Conservation (phyloP, 805 yeast species). For the Wickerhamiella nectarea region DNA sequence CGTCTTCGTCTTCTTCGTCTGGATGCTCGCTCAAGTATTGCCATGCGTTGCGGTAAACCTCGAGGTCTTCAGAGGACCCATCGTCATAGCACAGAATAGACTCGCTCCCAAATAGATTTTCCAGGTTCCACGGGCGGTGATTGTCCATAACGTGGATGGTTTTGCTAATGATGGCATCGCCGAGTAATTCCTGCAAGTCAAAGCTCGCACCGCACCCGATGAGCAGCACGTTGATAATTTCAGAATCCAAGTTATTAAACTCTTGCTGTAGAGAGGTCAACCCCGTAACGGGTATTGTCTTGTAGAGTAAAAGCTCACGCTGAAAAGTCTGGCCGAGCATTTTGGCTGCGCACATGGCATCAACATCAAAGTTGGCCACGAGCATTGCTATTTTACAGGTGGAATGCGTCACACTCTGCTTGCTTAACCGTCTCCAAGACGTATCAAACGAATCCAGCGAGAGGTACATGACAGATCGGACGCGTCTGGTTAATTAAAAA, state of each 20-base stretch:
- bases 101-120: slow-evolving; percentile 75
- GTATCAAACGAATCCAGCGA: slow-evolving; percentile 52
- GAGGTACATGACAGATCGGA: slow-evolving; percentile 46
- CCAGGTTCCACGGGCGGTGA: slow-evolving; percentile 92
- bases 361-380: slow-evolving; percentile 82
- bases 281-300: slow-evolving; percentile 86
- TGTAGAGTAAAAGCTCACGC: slow-evolving; percentile 73
- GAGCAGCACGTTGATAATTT: slow-evolving; percentile 60
- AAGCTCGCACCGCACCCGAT: slow-evolving; percentile 92
- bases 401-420: slow-evolving; percentile 76
- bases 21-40: slow-evolving; percentile 23
- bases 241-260: slow-evolving; percentile 52
- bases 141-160: slow-evolving; percentile 77
- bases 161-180: slow-evolving; percentile 26
- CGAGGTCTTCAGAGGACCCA: slow-evolving; percentile 53
- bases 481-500: background rate
- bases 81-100: slow-evolving; percentile 73
- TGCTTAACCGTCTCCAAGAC: slow-evolving; percentile 54
- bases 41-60: slow-evolving; percentile 50
- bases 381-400: slow-evolving; percentile 78
- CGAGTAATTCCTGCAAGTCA: slow-evolving; percentile 52
- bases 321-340: slow-evolving; percentile 58
- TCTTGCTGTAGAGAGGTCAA: slow-evolving; percentile 58
- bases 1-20: slow-evolving; percentile 17
- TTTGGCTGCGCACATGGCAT: slow-evolving; percentile 79